These are phyloP conservation scores for Omphalotus guepiniiformis DNA, from an alignment of 768 basidiomycete genomes.

Conservation along the genomic window DNA sequence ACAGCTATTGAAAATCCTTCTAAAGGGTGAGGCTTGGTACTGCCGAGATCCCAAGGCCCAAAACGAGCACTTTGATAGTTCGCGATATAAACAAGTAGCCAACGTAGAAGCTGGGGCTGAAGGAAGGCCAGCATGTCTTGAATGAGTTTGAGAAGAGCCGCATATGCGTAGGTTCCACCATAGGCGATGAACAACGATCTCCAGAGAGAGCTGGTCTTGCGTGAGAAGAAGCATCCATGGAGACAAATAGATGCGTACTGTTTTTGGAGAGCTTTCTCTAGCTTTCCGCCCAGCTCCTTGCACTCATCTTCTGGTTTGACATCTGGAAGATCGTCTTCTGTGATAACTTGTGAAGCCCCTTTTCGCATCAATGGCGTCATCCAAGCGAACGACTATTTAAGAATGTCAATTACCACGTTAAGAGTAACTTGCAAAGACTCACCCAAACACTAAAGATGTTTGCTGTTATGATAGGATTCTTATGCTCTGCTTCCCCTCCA, in stretches of 20 bases:
- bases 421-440: conserved; percentile 13
- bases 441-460: conserved; percentile 79
- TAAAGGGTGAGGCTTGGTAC: conserved; percentile 31
- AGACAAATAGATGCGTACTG: conserved; percentile 42
- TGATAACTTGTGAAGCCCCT: conserved; percentile 62
- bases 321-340: conserved; percentile 82
- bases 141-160: conserved; percentile 61
- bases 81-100: conserved; percentile 78
- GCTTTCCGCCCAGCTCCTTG: conserved; percentile 54
- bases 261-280: conserved; percentile 58
- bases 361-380: conserved; percentile 76
- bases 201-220: conserved; percentile 55
- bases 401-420: neutral
- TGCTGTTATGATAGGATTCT: conserved; percentile 71
- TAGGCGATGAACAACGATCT: conserved; percentile 73
- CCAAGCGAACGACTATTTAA: conserved; percentile 75
- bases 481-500: conserved; percentile 36
- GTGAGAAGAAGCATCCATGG: neutral
- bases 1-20: conserved; percentile 75
- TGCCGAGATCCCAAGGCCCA: conserved; percentile 20
- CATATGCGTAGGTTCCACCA: conserved; percentile 67
- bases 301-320: conserved; percentile 68
- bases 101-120: conserved; percentile 83
- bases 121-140: conserved; percentile 81
- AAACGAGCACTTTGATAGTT: conserved; percentile 57